Evolutionary conservation across 371 early-diverging fungal species (phyloP).

Genomic region (Mortierella sp.): DNA sequence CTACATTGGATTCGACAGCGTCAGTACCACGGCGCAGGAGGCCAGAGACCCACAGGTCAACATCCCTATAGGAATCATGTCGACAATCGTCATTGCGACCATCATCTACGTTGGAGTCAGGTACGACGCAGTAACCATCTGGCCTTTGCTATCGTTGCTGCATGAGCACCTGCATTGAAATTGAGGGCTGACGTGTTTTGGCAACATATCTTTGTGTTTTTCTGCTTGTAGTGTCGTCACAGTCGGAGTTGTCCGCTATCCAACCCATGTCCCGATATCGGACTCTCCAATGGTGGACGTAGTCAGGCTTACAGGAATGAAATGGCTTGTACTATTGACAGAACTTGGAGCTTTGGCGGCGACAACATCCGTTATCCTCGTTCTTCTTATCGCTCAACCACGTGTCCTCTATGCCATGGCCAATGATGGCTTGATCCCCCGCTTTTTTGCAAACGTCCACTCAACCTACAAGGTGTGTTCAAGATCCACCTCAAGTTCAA

Average conservation of each 20-base stretch:
- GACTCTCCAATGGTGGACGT: conserved; percentile 80
- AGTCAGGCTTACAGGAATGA: conserved; percentile 66
- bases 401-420: conserved; percentile 94
- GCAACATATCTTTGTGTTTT: not conserved
- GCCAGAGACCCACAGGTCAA: conserved; percentile 86
- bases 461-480: conserved; percentile 58
- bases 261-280: conserved; percentile 55
- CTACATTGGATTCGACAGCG: conserved; percentile 91
- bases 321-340: conserved; percentile 81
- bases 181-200: not conserved
- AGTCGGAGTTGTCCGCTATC: conserved; percentile 83
- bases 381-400: conserved; percentile 86
- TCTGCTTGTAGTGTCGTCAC: conserved; percentile 70
- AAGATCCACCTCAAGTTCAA: not conserved
- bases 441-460: conserved; percentile 77
- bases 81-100: conserved; percentile 83
- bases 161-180: no score
- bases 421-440: conserved; percentile 85
- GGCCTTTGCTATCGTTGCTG: not conserved
- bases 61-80: conserved; percentile 91
- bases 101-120: conserved; percentile 83
- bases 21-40: conserved; percentile 92
- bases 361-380: conserved; percentile 84
- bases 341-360: conserved; percentile 86
- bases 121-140: conserved; percentile 15